Evolutionary conservation across 78 protist genomes (phyloP), one percentile per base, ranked within the genome.

Genomic region (Dictyostelium discoideum): DNA sequence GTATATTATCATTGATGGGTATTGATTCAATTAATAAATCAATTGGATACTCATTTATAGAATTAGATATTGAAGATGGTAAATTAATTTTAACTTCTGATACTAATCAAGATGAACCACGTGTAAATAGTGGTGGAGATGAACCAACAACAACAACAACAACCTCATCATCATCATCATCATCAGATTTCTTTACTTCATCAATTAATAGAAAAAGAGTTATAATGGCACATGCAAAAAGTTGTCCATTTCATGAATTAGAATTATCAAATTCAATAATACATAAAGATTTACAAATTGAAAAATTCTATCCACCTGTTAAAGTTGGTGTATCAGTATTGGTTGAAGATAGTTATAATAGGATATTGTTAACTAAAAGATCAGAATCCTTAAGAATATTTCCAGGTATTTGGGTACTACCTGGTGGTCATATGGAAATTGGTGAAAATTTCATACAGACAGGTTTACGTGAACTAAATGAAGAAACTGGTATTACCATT

Each of bases 361-460:
- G 95, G 60, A 60, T 90, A 22, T 73, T 90, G 9, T 32, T 90
- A n/a, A 90, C 95, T 29, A 90, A 82, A 24, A 57, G 95, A 72
- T 73, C 95, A 3, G 73, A 32, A 2, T 13, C 37, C 16, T 48
- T 92, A 37, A 85, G 96, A 86, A 81, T 86, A 29, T 92, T 92
- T 3, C 96, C 96, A 2, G 48, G 76, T 9, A 9, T 69, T 7
- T 92, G 96, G 96, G 96, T 92, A 22, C 14, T 67, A n/a, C 92
- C 96, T 7, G 96, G 96, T 74, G 96, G 96, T 29, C 96, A 92
- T 76, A 86, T 92, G 85, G 96, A 92, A 32, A 37, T 50, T n/a
- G 78, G 85, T 5, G 96, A 92, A 48, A 37, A 78, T 8, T 24
- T 92, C 29, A 10, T 85, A 5, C 92, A 92, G 3, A 86, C 96